Conservation (phyloP, 345 rosid species). For the Gynandropsis gynandra region DNA sequence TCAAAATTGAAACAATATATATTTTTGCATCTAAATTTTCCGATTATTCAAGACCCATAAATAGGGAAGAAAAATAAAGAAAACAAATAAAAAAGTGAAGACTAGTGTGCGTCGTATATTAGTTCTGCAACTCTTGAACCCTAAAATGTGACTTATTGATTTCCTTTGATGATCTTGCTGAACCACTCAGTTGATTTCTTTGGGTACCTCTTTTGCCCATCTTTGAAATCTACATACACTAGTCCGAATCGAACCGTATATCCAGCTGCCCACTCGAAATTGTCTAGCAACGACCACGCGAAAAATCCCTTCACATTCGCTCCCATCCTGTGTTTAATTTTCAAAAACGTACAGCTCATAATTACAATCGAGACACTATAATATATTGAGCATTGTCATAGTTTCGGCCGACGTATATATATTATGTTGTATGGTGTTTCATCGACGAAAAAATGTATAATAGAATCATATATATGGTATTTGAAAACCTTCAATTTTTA, state of each 20-base stretch:
- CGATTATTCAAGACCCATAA: too few relatives aligned
- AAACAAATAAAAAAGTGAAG: too few relatives aligned
- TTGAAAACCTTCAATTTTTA: too few relatives aligned
- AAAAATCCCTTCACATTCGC: conserved; percentile 36
- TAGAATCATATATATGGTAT: too few relatives aligned
- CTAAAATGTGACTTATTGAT: not conserved
- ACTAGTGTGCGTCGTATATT: too few relatives aligned
- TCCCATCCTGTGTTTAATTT: conserved; percentile 25
- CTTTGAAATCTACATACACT: conserved; percentile 32
- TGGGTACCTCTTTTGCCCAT: conserved; percentile 26
- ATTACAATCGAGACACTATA: not conserved
- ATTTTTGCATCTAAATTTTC: too few relatives aligned
- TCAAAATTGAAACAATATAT: too few relatives aligned
- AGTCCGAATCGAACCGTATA: conserved; percentile 36
- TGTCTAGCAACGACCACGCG: conserved; percentile 39
- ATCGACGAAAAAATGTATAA: too few relatives aligned
- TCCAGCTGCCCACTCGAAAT: conserved; percentile 37
- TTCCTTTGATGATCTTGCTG: conserved; percentile 18
- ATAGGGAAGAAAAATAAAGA: too few relatives aligned
- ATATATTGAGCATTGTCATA: too few relatives aligned
- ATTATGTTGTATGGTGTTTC: too few relatives aligned
- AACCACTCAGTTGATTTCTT: conserved; percentile 37
- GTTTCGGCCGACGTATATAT: too few relatives aligned
- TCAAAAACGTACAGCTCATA: not conserved
- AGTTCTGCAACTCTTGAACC: not conserved